Evolutionary conservation across 352 stramenopile species (phyloP).

Genomic region (Pythium rishiriense): DNA sequence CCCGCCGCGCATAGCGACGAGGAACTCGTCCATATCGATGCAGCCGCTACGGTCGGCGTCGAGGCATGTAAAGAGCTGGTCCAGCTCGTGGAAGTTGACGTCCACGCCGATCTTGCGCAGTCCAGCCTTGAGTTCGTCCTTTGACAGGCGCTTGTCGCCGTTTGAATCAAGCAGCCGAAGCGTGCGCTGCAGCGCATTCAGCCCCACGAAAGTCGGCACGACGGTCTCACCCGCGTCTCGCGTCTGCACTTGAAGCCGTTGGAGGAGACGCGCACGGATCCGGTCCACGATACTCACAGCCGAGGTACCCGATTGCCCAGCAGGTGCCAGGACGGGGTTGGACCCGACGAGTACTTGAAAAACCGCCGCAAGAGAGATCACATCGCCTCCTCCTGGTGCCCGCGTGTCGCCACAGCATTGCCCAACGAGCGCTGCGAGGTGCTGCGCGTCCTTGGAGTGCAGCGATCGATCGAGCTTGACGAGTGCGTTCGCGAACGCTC

Average conservation of each 20-base stretch:
- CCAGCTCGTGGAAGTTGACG: conserved; percentile 59
- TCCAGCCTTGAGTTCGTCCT: conserved; percentile 61
- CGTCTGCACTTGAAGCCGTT: conserved; percentile 15
- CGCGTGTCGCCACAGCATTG: conserved; percentile 10
- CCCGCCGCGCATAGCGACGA: conserved; percentile 52
- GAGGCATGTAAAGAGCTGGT: conserved; percentile 71
- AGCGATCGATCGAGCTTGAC: conserved; percentile 43
- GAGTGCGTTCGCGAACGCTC: conserved; percentile 48
- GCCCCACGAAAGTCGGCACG: conserved; percentile 13
- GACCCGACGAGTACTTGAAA: neutral
- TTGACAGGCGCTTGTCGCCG: conserved; percentile 46
- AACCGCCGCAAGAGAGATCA: conserved; percentile 31
- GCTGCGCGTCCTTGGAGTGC: conserved; percentile 32
- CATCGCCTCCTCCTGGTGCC: neutral
- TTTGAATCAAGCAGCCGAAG: conserved; percentile 42
- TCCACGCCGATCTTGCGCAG: conserved; percentile 60
- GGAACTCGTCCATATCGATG: conserved; percentile 76
- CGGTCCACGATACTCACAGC: conserved; percentile 17
- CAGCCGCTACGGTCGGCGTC: conserved; percentile 59
- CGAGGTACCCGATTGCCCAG: too few relatives aligned
- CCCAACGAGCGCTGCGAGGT: conserved; percentile 31
- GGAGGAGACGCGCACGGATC: conserved; percentile 15
- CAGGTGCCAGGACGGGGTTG: too few relatives aligned
- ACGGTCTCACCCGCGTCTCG: conserved; percentile 3
- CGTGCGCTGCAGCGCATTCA: conserved; percentile 47